Conservation (phyloP, 305 asterid species). For the Andrographis paniculata region DNA sequence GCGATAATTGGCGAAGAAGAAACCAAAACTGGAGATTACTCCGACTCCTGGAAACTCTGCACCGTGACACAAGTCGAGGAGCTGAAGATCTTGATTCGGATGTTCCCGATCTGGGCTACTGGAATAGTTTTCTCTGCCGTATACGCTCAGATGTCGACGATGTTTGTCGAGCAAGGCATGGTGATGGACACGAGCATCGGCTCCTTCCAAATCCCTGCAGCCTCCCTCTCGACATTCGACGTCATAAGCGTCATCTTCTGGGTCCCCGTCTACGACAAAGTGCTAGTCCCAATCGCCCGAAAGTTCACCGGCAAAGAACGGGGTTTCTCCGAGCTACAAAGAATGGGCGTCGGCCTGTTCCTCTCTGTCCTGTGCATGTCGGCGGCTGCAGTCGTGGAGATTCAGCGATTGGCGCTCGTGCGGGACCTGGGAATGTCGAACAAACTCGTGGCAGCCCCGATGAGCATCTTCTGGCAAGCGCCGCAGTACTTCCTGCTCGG, state of each 20-base stretch:
- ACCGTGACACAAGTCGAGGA: conserved; percentile 93
- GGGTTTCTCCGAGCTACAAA: conserved; percentile 73
- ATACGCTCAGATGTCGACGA: conserved; percentile 84
- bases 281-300: conserved; percentile 74
- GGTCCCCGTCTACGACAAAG: conserved; percentile 67
- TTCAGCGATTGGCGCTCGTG: conserved; percentile 44
- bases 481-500: conserved; percentile 84
- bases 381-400: conserved; percentile 81
- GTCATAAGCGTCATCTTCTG: conserved; percentile 74
- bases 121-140: conserved; percentile 84
- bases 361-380: conserved; percentile 71
- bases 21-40: conserved; percentile 36
- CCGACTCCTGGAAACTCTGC: conserved; percentile 77
- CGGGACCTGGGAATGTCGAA: conserved; percentile 39
- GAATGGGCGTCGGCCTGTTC: conserved; percentile 92
- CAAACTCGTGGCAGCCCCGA: conserved; percentile 47
- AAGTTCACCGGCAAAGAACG: conserved; percentile 58
- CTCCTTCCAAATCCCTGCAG: conserved; percentile 81
- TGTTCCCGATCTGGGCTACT: conserved; percentile 95
- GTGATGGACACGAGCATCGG: conserved; percentile 85
- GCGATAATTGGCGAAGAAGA: conserved; percentile 50
- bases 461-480: conserved; percentile 76
- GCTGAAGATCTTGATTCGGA: conserved; percentile 71
- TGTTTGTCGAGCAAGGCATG: conserved; percentile 95
- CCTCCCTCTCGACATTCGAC: conserved; percentile 69